These are phyloP conservation scores for Debaryomycetaceae sp. DNA, from an alignment of 1,139 yeast species.

Conservation along the genomic window DNA sequence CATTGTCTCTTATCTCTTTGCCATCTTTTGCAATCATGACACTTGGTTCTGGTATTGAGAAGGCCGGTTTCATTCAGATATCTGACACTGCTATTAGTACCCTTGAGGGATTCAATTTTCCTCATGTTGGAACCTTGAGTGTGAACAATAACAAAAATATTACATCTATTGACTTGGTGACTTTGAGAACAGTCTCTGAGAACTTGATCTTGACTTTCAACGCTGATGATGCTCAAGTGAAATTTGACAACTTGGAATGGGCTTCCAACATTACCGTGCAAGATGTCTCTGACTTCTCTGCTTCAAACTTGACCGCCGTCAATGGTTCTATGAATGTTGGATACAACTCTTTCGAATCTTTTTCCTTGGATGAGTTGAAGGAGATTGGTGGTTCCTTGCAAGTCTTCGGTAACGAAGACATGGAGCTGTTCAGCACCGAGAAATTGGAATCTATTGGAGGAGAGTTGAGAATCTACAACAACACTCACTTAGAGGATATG, in stretches of 20 bases:
- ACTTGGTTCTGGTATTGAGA: constrained; percentile 35
- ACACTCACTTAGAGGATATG: constrained; percentile 37
- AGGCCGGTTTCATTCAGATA: constrained; percentile 31
- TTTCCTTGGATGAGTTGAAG: constrained; percentile 28
- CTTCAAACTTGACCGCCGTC: constrained; percentile 34
- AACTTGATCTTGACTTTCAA: constrained; percentile 42
- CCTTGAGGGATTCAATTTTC: constrained; percentile 34
- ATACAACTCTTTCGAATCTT: constrained; percentile 36
- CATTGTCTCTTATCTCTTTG: constrained; percentile 38
- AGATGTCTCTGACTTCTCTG: constrained; percentile 33
- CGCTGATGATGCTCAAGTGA: constrained; percentile 39
- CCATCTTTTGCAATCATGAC: constrained; percentile 41
- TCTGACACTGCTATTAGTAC: constrained; percentile 44
- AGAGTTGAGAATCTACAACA: constrained; percentile 42
- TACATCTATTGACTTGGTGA: constrained; percentile 32
- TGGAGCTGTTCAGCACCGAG: constrained; percentile 26
- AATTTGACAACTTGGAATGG: constrained; percentile 36
- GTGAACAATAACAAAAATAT: constrained; percentile 47
- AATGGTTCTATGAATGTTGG: constrained; percentile 42
- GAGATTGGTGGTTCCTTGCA: constrained; percentile 40
- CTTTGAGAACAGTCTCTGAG: constrained; percentile 32
- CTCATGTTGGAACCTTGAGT: constrained; percentile 33
- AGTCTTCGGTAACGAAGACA: constrained; percentile 42
- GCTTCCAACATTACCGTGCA: constrained; percentile 46
- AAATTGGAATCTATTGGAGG: constrained; percentile 39